Evolutionary conservation across 257 asterid genomes (phyloP).

Genomic region (Solanum chiquidenum): DNA sequence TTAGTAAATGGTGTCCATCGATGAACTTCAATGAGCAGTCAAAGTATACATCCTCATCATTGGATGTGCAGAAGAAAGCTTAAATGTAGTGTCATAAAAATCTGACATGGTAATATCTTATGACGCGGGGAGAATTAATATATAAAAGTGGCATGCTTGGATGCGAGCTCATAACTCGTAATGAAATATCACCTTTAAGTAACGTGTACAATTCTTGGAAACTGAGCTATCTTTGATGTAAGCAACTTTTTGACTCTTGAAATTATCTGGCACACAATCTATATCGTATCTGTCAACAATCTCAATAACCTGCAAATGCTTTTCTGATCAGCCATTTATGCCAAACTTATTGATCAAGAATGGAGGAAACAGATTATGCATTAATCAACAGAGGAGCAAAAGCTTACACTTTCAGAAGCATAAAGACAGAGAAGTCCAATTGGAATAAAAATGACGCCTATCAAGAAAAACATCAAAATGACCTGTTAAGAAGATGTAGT

Average conservation of each 20-base stretch:
- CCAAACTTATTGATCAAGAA: not conserved
- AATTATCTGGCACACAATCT: constrained; percentile 52
- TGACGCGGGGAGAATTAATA: not conserved
- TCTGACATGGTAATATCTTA: not conserved
- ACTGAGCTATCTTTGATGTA: constrained; percentile 46
- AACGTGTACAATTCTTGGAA: constrained; percentile 52
- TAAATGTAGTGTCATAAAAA: not conserved
- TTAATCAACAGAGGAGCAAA: not conserved
- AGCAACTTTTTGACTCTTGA: constrained; percentile 43
- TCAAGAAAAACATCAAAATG: constrained; percentile 43
- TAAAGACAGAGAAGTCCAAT: constrained; percentile 52
- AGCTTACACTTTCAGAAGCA: constrained; percentile 54
- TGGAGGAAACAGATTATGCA: not conserved
- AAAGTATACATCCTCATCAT: not conserved
- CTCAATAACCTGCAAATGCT: constrained; percentile 49
- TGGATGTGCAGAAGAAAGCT: not conserved
- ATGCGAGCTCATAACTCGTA: not conserved
- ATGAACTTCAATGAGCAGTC: not conserved
- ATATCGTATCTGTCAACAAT: constrained; percentile 56
- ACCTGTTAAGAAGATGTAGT: constrained; percentile 34
- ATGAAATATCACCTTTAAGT: constrained; percentile 34
- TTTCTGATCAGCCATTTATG: not conserved
- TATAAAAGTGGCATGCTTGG: not conserved
- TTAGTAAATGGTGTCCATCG: not conserved
- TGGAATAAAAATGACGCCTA: constrained; percentile 56